Conservation (phyloP, 2,329 filamentous ascomycete species). For the Claviceps sp. region DNA sequence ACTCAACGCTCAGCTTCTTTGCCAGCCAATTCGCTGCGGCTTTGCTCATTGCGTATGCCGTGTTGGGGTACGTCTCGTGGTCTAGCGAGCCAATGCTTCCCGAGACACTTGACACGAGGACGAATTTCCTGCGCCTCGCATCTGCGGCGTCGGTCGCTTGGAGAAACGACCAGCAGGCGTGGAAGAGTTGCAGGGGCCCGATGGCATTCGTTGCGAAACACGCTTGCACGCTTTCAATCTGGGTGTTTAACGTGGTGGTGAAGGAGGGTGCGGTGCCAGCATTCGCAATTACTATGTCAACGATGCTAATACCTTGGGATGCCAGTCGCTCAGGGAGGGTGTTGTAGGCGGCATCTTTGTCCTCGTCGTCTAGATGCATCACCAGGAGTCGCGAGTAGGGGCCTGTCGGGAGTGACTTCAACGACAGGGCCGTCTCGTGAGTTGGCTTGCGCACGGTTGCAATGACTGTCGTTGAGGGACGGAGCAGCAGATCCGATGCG, state of each 20-base stretch:
- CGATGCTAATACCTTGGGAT: slow-evolving; percentile 18
- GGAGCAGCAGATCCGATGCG: slow-evolving; percentile 6
- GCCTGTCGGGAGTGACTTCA: slow-evolving; percentile 19
- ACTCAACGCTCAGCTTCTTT: slow-evolving; percentile 18
- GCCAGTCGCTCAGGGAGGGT: slow-evolving; percentile 10
- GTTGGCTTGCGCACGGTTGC: slow-evolving; percentile 24
- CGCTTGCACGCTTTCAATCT: slow-evolving; percentile 1
- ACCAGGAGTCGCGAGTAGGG: slow-evolving; percentile 23
- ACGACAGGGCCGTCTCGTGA: slow-evolving; percentile 6
- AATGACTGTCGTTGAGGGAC: slow-evolving; percentile 21
- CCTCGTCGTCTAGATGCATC: slow-evolving; percentile 19
- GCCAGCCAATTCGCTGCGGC: slow-evolving; percentile 19
- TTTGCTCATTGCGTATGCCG: slow-evolving; percentile 32
- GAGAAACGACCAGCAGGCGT: slow-evolving; percentile 28
- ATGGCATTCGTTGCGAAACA: slow-evolving; percentile 14
- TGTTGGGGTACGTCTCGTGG: slow-evolving; percentile 15
- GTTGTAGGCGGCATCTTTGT: slow-evolving; percentile 17
- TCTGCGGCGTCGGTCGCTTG: not conserved
- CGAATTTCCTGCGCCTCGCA: slow-evolving; percentile 5
- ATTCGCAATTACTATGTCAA: slow-evolving; percentile 42
- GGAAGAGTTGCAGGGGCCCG: slow-evolving; percentile 28
- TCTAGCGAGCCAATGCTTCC: slow-evolving; percentile 10
- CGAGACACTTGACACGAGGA: slow-evolving; percentile 7
- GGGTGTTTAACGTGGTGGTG: slow-evolving; percentile 1
- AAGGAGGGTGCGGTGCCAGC: slow-evolving; percentile 18